Percentiles rank a stretch among this genome's conserved stretches.
Conservation (phyloP, 805 yeast species). For the Tetrapisispora arboricola region DNA sequence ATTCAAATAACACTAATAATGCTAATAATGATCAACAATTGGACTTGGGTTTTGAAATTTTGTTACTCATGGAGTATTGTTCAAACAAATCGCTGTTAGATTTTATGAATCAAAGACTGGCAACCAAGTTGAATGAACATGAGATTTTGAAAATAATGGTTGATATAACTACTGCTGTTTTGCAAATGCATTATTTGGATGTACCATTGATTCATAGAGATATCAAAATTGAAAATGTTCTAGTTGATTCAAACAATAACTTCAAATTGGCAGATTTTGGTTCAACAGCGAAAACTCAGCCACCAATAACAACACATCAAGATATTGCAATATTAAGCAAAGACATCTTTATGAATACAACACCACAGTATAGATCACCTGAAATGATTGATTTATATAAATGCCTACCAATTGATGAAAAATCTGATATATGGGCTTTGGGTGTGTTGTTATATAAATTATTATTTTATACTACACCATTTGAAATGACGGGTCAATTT, state of each 20-base stretch:
- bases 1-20: not conserved
- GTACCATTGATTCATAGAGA: constrained; percentile 83
- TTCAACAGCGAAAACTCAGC: constrained; percentile 47
- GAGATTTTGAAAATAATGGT: constrained; percentile 78
- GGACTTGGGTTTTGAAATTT: constrained; percentile 60
- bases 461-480: constrained; percentile 90
- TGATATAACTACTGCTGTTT: constrained; percentile 73
- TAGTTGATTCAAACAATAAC: constrained; percentile 56
- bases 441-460: constrained; percentile 86
- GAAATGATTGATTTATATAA: constrained; percentile 89
- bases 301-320: constrained; percentile 66
- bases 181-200: constrained; percentile 70
- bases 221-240: constrained; percentile 87
- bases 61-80: constrained; percentile 89
- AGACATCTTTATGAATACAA: constrained; percentile 83
- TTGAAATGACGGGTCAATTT: constrained; percentile 72
- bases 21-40: not conserved
- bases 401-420: constrained; percentile 80
- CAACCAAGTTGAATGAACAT: constrained; percentile 63
- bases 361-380: constrained; percentile 92
- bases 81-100: constrained; percentile 83
- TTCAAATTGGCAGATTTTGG: constrained; percentile 94
- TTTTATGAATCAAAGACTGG: constrained; percentile 78
- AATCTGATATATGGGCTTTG: constrained; percentile 93
- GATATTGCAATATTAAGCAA: constrained; percentile 68